Evolutionary conservation across 352 stramenopile genomes (phyloP).

Genomic region (Phytophthora chlamydospora): DNA sequence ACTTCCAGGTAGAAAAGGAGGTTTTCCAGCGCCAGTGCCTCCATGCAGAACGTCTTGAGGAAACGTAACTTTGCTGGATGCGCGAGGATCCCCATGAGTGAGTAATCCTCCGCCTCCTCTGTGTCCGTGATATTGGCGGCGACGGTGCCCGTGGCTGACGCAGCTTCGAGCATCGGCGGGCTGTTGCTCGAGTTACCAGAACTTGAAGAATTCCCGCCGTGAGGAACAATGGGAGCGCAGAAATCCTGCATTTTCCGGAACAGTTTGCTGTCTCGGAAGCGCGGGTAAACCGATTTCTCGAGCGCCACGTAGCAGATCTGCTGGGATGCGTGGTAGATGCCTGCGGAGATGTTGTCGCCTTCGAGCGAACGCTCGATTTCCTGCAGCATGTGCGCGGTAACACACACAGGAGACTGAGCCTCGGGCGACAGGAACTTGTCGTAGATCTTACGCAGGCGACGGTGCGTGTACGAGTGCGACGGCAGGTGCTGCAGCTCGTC

Average conservation of each 20-base stretch:
- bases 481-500: conserved; percentile 75
- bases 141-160: conserved; percentile 23
- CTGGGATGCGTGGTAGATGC: conserved; percentile 75
- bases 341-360: conserved; percentile 67
- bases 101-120: conserved; percentile 56
- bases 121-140: conserved; percentile 24
- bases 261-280: conserved; percentile 77
- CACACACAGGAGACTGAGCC: conserved; percentile 73
- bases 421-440: conserved; percentile 85
- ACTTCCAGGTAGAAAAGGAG: conserved; percentile 87
- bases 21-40: conserved; percentile 81
- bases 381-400: conserved; percentile 67
- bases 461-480: conserved; percentile 82
- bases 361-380: conserved; percentile 73
- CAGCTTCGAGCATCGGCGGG: conserved; percentile 7
- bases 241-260: conserved; percentile 84
- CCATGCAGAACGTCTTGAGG: conserved; percentile 89
- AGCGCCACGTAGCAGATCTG: conserved; percentile 68
- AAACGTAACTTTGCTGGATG: conserved; percentile 83
- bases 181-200: conserved; percentile 2
- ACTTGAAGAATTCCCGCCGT: conserved; percentile 4
- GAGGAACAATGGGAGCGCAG: conserved; percentile 45
- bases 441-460: conserved; percentile 84
- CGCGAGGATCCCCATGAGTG: conserved; percentile 61
- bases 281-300: conserved; percentile 76